Percentiles rank a stretch among this genome's conserved stretches.
These are phyloP conservation scores for Hyphodiscus sp. DNA, from an alignment of 2,329 filamentous ascomycete genomes.

Conservation along the genomic window DNA sequence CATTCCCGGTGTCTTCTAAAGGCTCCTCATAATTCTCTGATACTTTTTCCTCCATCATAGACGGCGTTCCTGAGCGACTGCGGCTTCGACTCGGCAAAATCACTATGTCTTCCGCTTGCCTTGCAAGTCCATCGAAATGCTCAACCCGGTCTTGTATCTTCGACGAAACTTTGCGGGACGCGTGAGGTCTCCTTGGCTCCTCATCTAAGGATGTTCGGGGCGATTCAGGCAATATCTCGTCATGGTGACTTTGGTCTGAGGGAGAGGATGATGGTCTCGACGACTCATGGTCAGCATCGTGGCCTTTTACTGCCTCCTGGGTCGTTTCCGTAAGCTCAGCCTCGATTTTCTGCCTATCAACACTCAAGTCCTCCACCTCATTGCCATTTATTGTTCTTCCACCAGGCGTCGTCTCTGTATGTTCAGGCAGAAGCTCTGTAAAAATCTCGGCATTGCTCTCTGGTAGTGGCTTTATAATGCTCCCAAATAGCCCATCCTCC, in stretches of 20 bases:
- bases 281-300: slow-evolving; percentile 13
- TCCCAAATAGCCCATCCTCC: background rate
- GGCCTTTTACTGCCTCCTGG: slow-evolving; percentile 5
- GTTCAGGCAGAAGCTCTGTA: slow-evolving; percentile 1
- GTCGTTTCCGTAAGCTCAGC: background rate
- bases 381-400: background rate
- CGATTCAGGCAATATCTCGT: slow-evolving; percentile 24
- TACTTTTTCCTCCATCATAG: background rate
- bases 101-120: slow-evolving; percentile 8
- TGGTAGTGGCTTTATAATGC: background rate
- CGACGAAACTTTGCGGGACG: slow-evolving; percentile 13
- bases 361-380: background rate
- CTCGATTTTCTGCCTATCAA: background rate
- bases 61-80: background rate
- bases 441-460: background rate
- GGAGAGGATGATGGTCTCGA: slow-evolving; percentile 26
- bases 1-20: background rate
- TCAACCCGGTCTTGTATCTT: slow-evolving; percentile 25
- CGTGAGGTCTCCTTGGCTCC: slow-evolving; percentile 18
- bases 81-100: background rate
- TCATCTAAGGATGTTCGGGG: slow-evolving; percentile 30
- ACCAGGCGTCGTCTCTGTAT: background rate
- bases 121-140: slow-evolving; percentile 23
- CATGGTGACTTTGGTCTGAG: slow-evolving; percentile 25
- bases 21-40: background rate